Percentiles rank a stretch among this genome's conserved stretches.
Conservation (phyloP, 805 yeast species). For the Zygotorulaspora florentina region DNA sequence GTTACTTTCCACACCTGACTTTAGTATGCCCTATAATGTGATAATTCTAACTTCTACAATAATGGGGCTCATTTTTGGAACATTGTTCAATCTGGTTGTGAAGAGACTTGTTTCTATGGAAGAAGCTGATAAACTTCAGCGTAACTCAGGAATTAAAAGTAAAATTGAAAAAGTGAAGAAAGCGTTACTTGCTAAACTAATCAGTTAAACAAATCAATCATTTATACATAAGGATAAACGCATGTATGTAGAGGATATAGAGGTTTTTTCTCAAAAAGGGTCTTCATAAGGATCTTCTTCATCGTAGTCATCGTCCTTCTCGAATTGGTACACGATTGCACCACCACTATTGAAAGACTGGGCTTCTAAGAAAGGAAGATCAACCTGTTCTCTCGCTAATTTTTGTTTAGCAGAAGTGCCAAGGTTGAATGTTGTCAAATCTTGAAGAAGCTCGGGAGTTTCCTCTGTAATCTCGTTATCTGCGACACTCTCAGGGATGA, state of each 20-base stretch:
- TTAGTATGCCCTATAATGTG: constrained; percentile 97
- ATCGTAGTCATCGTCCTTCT: constrained; percentile 95
- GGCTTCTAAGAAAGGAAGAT: constrained; percentile 86
- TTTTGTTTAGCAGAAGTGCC: constrained; percentile 71
- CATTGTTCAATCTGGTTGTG: constrained; percentile 70
- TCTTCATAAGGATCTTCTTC: constrained; percentile 98
- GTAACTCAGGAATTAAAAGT: constrained; percentile 19
- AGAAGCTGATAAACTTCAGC: constrained; percentile 45
- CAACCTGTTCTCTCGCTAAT: constrained; percentile 76
- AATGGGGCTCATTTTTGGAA: constrained; percentile 88
- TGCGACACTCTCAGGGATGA: constrained; percentile 24
- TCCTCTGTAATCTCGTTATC: constrained; percentile 34
- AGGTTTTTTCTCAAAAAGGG: constrained; percentile 55
- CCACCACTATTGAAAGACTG: constrained; percentile 79
- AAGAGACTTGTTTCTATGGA: constrained; percentile 73
- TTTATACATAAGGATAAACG: not conserved
- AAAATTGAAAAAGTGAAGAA: constrained; percentile 19
- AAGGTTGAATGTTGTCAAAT: constrained; percentile 82
- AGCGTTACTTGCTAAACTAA: constrained; percentile 6
- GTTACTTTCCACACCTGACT: constrained; percentile 93
- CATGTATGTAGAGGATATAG: not conserved
- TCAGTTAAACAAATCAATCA: not conserved
- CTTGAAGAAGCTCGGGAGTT: constrained; percentile 56
- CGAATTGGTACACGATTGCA: constrained; percentile 92
- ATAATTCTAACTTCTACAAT: constrained; percentile 90